Evolutionary conservation across 257 asterid species (phyloP).

Genomic region (Craterostigma plantagineum): DNA sequence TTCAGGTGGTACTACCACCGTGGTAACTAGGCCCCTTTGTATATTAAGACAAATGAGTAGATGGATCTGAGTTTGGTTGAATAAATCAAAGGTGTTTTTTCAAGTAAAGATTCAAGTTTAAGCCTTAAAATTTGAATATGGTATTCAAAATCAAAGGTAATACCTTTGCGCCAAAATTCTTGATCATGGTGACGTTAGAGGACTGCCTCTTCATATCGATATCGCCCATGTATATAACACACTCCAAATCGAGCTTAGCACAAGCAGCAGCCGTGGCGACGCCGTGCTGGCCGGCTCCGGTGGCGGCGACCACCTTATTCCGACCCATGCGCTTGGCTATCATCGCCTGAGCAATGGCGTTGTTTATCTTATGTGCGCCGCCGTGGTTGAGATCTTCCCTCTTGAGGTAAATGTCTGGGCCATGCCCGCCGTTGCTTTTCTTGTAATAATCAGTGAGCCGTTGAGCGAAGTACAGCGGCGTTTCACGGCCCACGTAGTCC

Average conservation of each 20-base stretch:
- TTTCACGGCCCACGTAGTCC: constrained; percentile 71
- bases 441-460: constrained; percentile 53
- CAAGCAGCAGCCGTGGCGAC: constrained; percentile 67
- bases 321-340: constrained; percentile 58
- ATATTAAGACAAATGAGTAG: too few relatives aligned
- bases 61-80: too few relatives aligned
- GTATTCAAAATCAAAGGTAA: too few relatives aligned
- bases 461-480: constrained; percentile 53
- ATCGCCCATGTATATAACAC: constrained; percentile 40
- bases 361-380: constrained; percentile 82
- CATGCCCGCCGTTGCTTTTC: constrained; percentile 20
- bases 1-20: too few relatives aligned
- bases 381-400: constrained; percentile 60
- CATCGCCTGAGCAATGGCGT: constrained; percentile 80
- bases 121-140: too few relatives aligned
- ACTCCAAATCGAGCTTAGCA: constrained; percentile 46
- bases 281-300: constrained; percentile 84
- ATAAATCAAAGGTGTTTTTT: too few relatives aligned
- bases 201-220: constrained; percentile 42
- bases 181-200: constrained; percentile 39
- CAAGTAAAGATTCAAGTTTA: too few relatives aligned
- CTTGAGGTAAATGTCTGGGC: constrained; percentile 60
- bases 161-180: constrained; percentile 62
- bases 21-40: too few relatives aligned
- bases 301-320: constrained; percentile 32